phyloP scores from a whole-genome alignment of 352 stramenopile genomes.

The Aphanomyces invadans region DNA sequence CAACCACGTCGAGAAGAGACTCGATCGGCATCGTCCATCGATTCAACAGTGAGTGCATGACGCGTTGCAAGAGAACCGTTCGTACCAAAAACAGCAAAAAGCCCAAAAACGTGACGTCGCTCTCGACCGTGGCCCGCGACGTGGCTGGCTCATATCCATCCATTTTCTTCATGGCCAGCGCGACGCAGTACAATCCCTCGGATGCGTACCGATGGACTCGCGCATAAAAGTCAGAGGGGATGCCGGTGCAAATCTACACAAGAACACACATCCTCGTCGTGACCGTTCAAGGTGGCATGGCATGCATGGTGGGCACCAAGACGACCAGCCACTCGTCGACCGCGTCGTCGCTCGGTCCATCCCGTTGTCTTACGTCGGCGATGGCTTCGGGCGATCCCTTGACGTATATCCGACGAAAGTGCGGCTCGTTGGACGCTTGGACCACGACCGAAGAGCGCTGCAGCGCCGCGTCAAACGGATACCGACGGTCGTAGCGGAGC shows the following conservation, averaged over 20 bases:
- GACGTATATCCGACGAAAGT: slow-evolving; percentile 51
- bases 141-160: slow-evolving; percentile 35
- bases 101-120: slow-evolving; percentile 62
- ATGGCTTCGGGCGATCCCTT: slow-evolving; percentile 66
- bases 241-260: slow-evolving; percentile 46
- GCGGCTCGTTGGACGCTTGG: slow-evolving; percentile 41
- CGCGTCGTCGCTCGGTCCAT: too few species aligned
- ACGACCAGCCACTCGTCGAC: too few species aligned
- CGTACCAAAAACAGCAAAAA: slow-evolving; percentile 72
- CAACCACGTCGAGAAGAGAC: too few species aligned
- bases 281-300: too few species aligned
- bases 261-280: neutral
- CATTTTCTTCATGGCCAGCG: slow-evolving; percentile 44
- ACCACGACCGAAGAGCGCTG: slow-evolving; percentile 66
- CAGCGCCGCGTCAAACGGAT: slow-evolving; percentile 56
- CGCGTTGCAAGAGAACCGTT: neutral
- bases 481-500: slow-evolving; percentile 42
- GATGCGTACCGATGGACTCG: slow-evolving; percentile 53
- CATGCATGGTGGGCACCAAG: too few species aligned
- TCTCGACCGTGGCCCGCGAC: slow-evolving; percentile 71
- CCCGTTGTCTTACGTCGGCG: too few species aligned
- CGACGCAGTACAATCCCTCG: slow-evolving; percentile 80
- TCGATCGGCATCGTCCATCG: too few species aligned
- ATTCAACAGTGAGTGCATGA: too few species aligned
- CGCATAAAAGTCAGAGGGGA: slow-evolving; percentile 66